A percentile compares a stretch with the other conserved stretches of the same genome.
Evolutionary conservation across 2,329 filamentous ascomycete species (phyloP).

Genomic region (Penicillium sp.): DNA sequence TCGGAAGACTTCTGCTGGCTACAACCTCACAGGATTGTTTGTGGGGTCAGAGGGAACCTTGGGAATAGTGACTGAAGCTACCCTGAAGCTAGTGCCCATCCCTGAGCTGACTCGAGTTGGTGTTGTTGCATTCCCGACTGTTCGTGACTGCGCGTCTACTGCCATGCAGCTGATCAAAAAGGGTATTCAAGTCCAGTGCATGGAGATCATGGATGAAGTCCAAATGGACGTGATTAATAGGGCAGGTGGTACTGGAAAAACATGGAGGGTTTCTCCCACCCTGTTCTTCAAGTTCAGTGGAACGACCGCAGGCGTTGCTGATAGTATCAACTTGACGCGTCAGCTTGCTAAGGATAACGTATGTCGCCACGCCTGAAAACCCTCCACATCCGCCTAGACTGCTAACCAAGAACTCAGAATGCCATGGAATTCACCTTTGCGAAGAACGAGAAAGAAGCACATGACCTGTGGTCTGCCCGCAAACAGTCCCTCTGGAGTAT

Average conservation of each 20-base stretch:
- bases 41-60: conserved; percentile 71
- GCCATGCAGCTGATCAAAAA: conserved; percentile 65
- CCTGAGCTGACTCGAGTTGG: conserved; percentile 67
- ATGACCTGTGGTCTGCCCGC: conserved; percentile 61
- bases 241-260: conserved; percentile 60
- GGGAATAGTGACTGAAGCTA: conserved; percentile 70
- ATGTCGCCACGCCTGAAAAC: not conserved
- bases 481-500: conserved; percentile 65
- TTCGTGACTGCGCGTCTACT: conserved; percentile 63
- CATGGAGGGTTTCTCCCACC: conserved; percentile 44
- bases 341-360: conserved; percentile 63
- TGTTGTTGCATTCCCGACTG: conserved; percentile 60
- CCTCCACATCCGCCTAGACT: no score
- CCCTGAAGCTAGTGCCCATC: conserved; percentile 66
- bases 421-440: conserved; percentile 59
- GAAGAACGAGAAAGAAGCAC: conserved; percentile 54
- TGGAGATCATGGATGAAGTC: conserved; percentile 64
- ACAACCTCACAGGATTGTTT: conserved; percentile 70
- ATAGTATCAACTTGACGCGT: conserved; percentile 72
- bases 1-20: conserved; percentile 69
- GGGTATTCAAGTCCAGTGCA: conserved; percentile 67
- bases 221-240: conserved; percentile 68
- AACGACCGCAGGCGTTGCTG: conserved; percentile 72
- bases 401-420: conserved; percentile 26
- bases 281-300: conserved; percentile 66